phyloP scores from a whole-genome alignment of 768 basidiomycete genomes.

The Crepidotus variabilis region DNA sequence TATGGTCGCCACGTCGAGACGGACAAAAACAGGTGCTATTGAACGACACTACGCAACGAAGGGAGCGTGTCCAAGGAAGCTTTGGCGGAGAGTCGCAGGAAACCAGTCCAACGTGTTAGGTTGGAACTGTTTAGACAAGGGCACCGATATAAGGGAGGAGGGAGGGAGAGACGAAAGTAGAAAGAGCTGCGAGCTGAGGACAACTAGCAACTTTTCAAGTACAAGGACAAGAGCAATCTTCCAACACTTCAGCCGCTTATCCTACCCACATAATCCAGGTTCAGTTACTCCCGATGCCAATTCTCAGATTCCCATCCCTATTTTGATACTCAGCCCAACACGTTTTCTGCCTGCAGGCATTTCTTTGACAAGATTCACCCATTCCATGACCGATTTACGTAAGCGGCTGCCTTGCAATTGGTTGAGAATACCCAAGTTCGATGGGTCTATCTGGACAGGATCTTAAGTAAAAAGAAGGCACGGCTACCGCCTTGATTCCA shows the following conservation, averaged over 20 bases:
- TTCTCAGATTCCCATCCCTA: constrained; percentile 29
- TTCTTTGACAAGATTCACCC: constrained; percentile 35
- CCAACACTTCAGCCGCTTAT: constrained; percentile 51
- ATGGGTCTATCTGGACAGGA: constrained; percentile 21
- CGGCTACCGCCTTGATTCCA: background rate
- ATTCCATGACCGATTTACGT: constrained; percentile 41
- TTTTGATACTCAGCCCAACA: constrained; percentile 59
- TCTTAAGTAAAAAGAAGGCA: constrained; percentile 13
- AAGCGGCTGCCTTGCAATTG: constrained; percentile 17
- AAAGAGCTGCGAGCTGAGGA: constrained; percentile 42
- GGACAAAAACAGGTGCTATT: constrained; percentile 27
- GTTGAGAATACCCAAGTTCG: constrained; percentile 16
- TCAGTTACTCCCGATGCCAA: constrained; percentile 38
- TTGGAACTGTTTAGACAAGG: constrained; percentile 27
- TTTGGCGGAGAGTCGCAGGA: constrained; percentile 27
- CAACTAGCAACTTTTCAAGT: constrained; percentile 50
- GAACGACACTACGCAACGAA: constrained; percentile 47
- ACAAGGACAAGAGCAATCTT: constrained; percentile 41
- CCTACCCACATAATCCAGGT: constrained; percentile 39
- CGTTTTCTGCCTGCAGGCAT: constrained; percentile 81
- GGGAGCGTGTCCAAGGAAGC: constrained; percentile 38
- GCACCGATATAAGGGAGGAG: constrained; percentile 24
- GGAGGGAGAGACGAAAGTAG: constrained; percentile 24
- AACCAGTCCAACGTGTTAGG: constrained; percentile 28
- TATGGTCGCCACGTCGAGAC: constrained; percentile 33